Percentiles rank a stretch among this genome's conserved stretches.
Conservation (phyloP, 2,329 filamentous ascomycete genomes). For the Arthrobotrys iridis region DNA sequence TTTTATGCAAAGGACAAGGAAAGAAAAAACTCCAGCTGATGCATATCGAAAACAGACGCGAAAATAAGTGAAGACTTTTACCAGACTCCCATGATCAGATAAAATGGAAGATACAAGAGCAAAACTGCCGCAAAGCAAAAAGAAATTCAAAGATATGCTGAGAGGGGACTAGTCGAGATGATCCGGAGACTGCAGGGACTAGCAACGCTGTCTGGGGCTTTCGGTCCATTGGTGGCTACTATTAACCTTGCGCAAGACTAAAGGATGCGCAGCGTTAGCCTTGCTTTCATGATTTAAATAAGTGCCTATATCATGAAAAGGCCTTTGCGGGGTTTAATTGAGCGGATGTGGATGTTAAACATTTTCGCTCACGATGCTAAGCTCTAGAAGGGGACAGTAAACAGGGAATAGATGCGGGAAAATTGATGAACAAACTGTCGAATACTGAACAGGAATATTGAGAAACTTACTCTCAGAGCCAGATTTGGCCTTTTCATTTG, state of each 20-base stretch:
- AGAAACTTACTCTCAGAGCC: slow-evolving; percentile 25
- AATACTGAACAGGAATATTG: neutral
- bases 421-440: slow-evolving; percentile 10
- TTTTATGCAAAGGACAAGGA: too few relatives aligned
- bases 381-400: neutral
- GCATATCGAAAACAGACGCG: too few relatives aligned
- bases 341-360: neutral
- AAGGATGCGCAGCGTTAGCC: neutral
- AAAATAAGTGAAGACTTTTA: too few relatives aligned
- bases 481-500: slow-evolving; percentile 16
- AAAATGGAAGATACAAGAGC: neutral
- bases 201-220: slow-evolving; percentile 2
- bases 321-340: neutral
- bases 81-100: neutral
- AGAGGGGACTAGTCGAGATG: neutral
- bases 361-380: neutral
- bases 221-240: slow-evolving; percentile 28
- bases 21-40: neutral
- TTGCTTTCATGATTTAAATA: neutral
- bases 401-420: slow-evolving; percentile 10
- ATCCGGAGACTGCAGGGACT: neutral
- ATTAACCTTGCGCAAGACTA: slow-evolving; percentile 51
- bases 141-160: neutral
- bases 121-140: neutral
- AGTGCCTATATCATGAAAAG: neutral